Conservation (phyloP, 75 land plant genomes). For the Gnetum montanum region DNA sequence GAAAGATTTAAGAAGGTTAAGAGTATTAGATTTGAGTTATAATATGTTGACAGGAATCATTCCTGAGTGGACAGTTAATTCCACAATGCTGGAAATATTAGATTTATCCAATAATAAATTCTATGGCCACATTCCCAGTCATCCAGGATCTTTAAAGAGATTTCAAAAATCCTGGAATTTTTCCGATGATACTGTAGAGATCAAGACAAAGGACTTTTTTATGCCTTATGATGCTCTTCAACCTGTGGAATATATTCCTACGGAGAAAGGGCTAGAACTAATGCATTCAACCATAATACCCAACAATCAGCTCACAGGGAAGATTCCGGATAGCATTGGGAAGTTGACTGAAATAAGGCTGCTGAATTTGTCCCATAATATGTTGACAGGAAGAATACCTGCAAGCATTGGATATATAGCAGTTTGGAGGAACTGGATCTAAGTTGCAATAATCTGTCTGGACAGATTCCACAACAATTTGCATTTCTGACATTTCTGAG, state of each 20-base stretch:
- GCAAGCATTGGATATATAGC: background rate
- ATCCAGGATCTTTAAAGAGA: slow-evolving; percentile 14
- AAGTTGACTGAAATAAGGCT: slow-evolving; percentile 12
- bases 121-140: slow-evolving; percentile 28
- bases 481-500: slow-evolving; percentile 10
- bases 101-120: slow-evolving; percentile 45
- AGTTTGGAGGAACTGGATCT: slow-evolving; percentile 19
- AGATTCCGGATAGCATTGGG: slow-evolving; percentile 12
- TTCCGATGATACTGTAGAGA: background rate
- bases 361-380: slow-evolving; percentile 15
- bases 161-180: slow-evolving; percentile 14
- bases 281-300: too few relatives aligned
- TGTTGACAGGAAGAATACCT: slow-evolving; percentile 20
- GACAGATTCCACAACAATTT: slow-evolving; percentile 12
- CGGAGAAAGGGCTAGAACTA: slow-evolving; percentile 4
- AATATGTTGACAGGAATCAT: slow-evolving; percentile 24
- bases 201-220: background rate
- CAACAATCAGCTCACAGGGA: slow-evolving; percentile 14
- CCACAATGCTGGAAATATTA: slow-evolving; percentile 24
- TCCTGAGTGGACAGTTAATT: slow-evolving; percentile 25
- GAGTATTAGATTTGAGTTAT: slow-evolving; percentile 20
- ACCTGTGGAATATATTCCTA: background rate
- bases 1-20: slow-evolving; percentile 10
- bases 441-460: slow-evolving; percentile 5
- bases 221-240: background rate